Conservation (phyloP, 2,329 filamentous ascomycete species). For the Scedosporium boydii region DNA sequence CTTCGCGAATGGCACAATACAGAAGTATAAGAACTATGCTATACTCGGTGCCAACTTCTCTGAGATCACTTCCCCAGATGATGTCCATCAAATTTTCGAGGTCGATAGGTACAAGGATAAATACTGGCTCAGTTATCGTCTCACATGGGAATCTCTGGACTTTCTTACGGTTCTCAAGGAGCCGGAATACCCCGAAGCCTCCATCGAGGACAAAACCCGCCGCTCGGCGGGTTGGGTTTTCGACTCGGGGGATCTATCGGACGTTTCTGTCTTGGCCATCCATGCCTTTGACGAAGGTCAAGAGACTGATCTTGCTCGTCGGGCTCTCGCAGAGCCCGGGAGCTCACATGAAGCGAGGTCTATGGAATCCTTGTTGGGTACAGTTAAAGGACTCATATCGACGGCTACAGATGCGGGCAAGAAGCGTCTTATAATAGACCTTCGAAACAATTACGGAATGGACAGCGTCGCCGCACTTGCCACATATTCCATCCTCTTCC, state of each 20-base stretch:
- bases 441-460: slow-evolving; percentile 53
- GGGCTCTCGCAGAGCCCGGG: too few relatives aligned
- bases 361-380: background rate
- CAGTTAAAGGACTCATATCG: slow-evolving; percentile 31
- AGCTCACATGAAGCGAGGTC: too few relatives aligned
- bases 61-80: background rate
- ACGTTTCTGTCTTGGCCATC: background rate
- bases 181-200: background rate
- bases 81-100: background rate
- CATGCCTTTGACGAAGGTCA: background rate
- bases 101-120: background rate
- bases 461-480: slow-evolving; percentile 18
- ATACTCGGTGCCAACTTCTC: background rate
- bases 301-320: too few relatives aligned
- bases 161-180: background rate
- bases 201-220: background rate
- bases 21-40: slow-evolving; percentile 2
- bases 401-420: slow-evolving; percentile 36
- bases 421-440: slow-evolving; percentile 53
- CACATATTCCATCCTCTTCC: background rate
- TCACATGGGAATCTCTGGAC: background rate
- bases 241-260: background rate
- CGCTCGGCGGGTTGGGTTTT: background rate
- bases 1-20: slow-evolving; percentile 8
- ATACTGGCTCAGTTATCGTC: too few relatives aligned